A percentile compares a stretch with the other conserved stretches of the same genome.
These are phyloP conservation scores for Teratosphaeria pseudoeucalypti DNA, from an alignment of 2,329 filamentous ascomycete genomes.

Conservation along the genomic window DNA sequence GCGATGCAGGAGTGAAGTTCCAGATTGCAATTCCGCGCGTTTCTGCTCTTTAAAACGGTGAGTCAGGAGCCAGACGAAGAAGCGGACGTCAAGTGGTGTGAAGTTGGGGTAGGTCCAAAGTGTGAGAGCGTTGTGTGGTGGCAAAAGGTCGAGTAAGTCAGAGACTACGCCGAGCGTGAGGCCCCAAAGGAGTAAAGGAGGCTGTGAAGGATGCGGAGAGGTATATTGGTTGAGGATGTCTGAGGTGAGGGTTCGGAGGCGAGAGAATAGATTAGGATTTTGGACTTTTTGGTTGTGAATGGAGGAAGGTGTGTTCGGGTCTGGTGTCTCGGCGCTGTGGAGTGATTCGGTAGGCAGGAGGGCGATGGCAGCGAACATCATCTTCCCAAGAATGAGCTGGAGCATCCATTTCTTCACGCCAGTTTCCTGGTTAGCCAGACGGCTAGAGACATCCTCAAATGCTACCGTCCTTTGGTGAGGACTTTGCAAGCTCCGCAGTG, in stretches of 20 bases:
- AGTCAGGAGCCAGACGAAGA: conserved; percentile 51
- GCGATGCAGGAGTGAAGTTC: conserved; percentile 12
- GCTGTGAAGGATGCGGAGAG: conserved; percentile 13
- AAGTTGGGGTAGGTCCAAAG: conserved; percentile 62
- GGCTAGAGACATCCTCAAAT: conserved; percentile 53
- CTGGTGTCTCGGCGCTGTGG: conserved; percentile 39
- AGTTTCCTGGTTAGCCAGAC: conserved; percentile 47
- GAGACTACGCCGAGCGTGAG: conserved; percentile 56
- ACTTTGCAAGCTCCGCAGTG: conserved; percentile 50
- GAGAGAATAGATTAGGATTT: conserved; percentile 2
- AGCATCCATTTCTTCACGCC: conserved; percentile 45
- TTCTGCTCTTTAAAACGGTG: conserved; percentile 47
- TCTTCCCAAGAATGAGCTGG: conserved; percentile 49
- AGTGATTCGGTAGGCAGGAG: conserved; percentile 52
- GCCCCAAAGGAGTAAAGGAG: conserved; percentile 56
- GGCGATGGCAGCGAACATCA: conserved; percentile 57
- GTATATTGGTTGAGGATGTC: conserved; percentile 19
- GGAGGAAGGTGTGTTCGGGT: conserved; percentile 8
- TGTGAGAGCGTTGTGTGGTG: conserved; percentile 51
- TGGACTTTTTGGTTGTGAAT: conserved; percentile 18
- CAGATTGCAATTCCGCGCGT: conserved; percentile 23
- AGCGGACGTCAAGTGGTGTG: conserved; percentile 50
- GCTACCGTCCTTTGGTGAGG: conserved; percentile 51
- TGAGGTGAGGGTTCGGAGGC: conserved; percentile 7
- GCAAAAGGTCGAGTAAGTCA: conserved; percentile 57